A percentile compares a stretch with the other conserved stretches of the same genome.
Evolutionary conservation across 2,329 filamentous ascomycete genomes (phyloP).

Genomic region (Mariannaea elegans): DNA sequence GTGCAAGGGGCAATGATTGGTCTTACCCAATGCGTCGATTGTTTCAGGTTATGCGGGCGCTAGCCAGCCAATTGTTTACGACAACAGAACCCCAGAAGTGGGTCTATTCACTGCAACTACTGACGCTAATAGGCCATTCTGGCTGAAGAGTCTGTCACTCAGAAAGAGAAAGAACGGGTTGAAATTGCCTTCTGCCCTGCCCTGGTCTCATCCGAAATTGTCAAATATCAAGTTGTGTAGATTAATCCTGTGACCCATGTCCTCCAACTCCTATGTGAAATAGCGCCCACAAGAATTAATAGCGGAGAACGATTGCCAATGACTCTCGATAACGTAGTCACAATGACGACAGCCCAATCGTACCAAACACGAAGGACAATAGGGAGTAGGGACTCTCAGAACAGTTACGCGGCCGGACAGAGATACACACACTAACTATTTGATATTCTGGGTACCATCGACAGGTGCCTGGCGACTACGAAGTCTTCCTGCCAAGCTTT

Average conservation of each 20-base stretch:
- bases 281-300: neutral
- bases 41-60: conserved; percentile 49
- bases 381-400: too few relatives aligned
- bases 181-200: conserved; percentile 4
- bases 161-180: neutral
- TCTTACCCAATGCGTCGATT: conserved; percentile 39
- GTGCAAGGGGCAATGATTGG: conserved; percentile 35
- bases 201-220: conserved; percentile 4
- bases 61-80: conserved; percentile 40
- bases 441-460: too few relatives aligned
- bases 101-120: neutral
- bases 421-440: too few relatives aligned
- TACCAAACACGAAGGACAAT: too few relatives aligned
- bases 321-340: too few relatives aligned
- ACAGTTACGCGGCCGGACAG: too few relatives aligned
- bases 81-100: conserved; percentile 20
- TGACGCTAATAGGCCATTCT: neutral
- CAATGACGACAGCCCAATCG: neutral
- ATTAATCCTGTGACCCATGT: neutral
- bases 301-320: neutral
- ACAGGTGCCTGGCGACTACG: too few relatives aligned
- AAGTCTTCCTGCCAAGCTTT: too few relatives aligned
- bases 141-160: neutral
- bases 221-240: conserved; percentile 4
- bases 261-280: too few relatives aligned